Base-by-base conservation (phyloP, 2,329 filamentous ascomycete species). In the Stylonectria norvegica region DNA sequence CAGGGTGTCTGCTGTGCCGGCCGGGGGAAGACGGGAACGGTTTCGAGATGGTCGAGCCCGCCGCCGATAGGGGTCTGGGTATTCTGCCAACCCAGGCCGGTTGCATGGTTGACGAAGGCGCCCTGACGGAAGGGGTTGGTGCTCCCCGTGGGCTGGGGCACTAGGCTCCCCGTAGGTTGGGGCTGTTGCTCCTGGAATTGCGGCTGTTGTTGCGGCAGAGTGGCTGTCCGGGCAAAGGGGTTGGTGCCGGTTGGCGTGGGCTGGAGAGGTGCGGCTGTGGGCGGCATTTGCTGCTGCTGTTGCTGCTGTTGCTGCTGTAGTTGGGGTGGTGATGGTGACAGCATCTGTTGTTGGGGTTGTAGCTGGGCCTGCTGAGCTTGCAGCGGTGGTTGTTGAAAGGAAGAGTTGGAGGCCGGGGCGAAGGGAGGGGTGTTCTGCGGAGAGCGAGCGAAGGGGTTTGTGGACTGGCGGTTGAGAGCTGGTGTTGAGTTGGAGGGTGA, bases 61-160 rank as follows among this genome's bases (percentile, higher is more conserved):
- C 89, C 89, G 49, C 95, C 86, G 4, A 93, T 91, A 7, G 85
- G 78, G 57, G 87, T 80, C 50, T 84, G 81, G 45, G 79, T 79
- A 48, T 84, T 77, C 62, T 96, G 90, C 89, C 93, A 97, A 2
- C 88, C 88, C 63, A 87, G 76, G 1, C 91, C 90, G 0, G 89
- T 95, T 48, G 82, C 75, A 57, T 95, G 89, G 59, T 95, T 93
- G 37, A 95, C 83, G 62, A 96, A 95, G 4, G 84, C 81, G 32
- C 86, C 88, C 60, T 97, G 89, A 12, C 93, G 79, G 75, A 97
- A 97, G 1, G 93, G 93, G 57, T 98, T 98, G 2, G 90, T 96
- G 57, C 80, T 89, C 7, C 89, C 90, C 0, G 90, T 96, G 2
- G 85, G 78, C 57, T 91, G 89, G 2, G 89, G 80, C 38, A 76